Base-by-base conservation (phyloP, 2,329 filamentous ascomycete genomes). In the Fusarium humuli region DNA sequence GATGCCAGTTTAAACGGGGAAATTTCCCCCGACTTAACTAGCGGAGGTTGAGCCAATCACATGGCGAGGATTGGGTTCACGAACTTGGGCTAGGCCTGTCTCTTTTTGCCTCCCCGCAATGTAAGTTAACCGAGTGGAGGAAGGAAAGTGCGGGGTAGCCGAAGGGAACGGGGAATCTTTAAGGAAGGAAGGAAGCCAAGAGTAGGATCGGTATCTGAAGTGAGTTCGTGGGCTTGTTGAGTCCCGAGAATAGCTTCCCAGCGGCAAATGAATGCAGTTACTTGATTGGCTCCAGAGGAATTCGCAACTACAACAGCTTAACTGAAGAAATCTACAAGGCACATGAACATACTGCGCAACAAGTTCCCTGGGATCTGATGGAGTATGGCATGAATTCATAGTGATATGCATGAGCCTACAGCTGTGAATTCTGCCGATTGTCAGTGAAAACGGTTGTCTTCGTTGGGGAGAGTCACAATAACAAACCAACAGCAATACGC, bases 1-100 rank as follows among this genome's bases (percentile, higher is more conserved):
- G 50, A 57, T 50, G 47, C 46, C 48, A 71, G 61, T 69, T 67
- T 62, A 52, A 70, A 73, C 50, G 68, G 69, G 71, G 71, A 69
- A 73, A 74, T 61, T 68, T 55, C 58, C 69, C 65, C 71, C 69
- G 69, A 61, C 41, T 47, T 40, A 22, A 32, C 61, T 64, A 57
- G 44, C n/a, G 48, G 30, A n/a, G 48, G 16, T 20, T 52, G 8
- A 20, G 18, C 72, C 57, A 71, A 74, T 73, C 49, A 65, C 1
- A 32, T 23, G 5, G 1, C 3, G 1, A 6, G 1, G 23, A 58
- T 67, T 59, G 40, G 27, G 25, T 27, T 52, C 12, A 20, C 41
- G 29, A 44, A 45, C 48, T 37, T 55, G 18, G 37, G 49, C 23
- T 22, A 27, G 42, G 42, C 53, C 41, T 23, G 13, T 23, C 29